Percentiles rank a stretch among this genome's conserved stretches.
Conservation (phyloP, 495 filamentous ascomycete species). For the Tetracladium marchalianum region DNA sequence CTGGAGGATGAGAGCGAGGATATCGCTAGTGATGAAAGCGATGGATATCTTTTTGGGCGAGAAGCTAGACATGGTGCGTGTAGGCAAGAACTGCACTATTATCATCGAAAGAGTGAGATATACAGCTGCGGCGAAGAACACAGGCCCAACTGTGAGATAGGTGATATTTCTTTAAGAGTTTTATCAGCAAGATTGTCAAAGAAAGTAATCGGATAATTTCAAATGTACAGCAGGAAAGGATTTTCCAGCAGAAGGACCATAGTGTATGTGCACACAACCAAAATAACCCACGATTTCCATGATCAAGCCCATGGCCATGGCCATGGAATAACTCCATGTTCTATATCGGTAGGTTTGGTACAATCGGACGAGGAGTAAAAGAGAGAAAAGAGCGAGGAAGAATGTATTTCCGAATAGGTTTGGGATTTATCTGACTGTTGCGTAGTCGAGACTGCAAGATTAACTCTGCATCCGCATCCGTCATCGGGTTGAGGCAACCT, state of each 20-base stretch:
- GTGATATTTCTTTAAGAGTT: slow-evolving; percentile 8
- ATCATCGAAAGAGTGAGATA: slow-evolving; percentile 54
- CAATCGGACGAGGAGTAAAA: slow-evolving; percentile 11
- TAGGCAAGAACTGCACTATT: slow-evolving; percentile 41
- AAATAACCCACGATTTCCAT: slow-evolving; percentile 29
- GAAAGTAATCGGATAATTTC: slow-evolving; percentile 2
- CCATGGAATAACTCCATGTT: slow-evolving; percentile 25
- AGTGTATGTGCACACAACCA: slow-evolving; percentile 27
- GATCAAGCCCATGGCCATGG: slow-evolving; percentile 27
- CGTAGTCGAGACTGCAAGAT: slow-evolving; percentile 6
- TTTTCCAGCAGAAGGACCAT: slow-evolving; percentile 27
- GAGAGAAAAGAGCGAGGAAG: slow-evolving; percentile 16
- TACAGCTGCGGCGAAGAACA: slow-evolving; percentile 51
- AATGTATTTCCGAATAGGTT: slow-evolving; percentile 17
- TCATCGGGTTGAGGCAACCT: slow-evolving; percentile 5
- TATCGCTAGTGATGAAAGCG: slow-evolving; percentile 47
- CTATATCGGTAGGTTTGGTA: slow-evolving; percentile 5
- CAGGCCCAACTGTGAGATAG: slow-evolving; percentile 51
- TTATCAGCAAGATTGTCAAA: slow-evolving; percentile 20
- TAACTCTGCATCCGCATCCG: slow-evolving; percentile 1
- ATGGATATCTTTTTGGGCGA: slow-evolving; percentile 37
- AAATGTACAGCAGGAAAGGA: slow-evolving; percentile 22
- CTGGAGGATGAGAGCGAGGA: slow-evolving; percentile 53
- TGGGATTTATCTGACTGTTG: slow-evolving; percentile 14
- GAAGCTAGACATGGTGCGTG: slow-evolving; percentile 46